Evolutionary conservation across 2,329 filamentous ascomycete species (phyloP).

Genomic region (Thielaviopsis cerberus): DNA sequence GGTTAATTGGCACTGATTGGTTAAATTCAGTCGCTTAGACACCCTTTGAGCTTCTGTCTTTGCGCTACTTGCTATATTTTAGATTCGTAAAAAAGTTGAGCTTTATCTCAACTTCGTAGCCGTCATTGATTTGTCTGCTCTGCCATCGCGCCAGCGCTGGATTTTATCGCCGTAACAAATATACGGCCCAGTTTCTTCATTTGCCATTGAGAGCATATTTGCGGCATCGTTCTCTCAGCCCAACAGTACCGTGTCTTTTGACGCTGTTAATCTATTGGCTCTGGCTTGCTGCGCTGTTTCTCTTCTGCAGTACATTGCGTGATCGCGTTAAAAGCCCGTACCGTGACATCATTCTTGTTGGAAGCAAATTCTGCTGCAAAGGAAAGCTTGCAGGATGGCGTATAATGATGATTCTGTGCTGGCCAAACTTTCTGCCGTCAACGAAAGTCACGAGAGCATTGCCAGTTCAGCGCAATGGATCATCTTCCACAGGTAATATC

Average conservation of each 20-base stretch:
- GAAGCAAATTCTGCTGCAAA: background rate
- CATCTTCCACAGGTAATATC: constrained; percentile 87
- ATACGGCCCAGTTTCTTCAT: background rate
- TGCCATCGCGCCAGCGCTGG: background rate
- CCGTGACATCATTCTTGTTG: background rate
- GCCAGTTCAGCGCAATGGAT: constrained; percentile 96
- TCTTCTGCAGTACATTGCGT: background rate
- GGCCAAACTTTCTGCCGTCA: constrained; percentile 83
- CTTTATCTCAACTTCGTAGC: background rate
- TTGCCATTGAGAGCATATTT: background rate
- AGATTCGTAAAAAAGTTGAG: background rate
- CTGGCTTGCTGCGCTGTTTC: background rate
- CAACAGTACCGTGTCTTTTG: background rate
- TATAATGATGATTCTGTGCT: constrained; percentile 92
- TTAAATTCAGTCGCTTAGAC: constrained; percentile 2
- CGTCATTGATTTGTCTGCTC: background rate
- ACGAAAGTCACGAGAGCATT: constrained; percentile 95
- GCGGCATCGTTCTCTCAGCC: background rate
- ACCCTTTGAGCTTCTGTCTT: background rate
- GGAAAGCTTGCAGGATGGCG: constrained; percentile 41
- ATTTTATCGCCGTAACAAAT: background rate
- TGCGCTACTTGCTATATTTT: background rate
- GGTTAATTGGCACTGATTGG: background rate
- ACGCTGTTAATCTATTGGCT: background rate
- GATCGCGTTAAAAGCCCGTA: background rate